Conservation (phyloP, 768 basidiomycete species). For the Paxillus involutus region DNA sequence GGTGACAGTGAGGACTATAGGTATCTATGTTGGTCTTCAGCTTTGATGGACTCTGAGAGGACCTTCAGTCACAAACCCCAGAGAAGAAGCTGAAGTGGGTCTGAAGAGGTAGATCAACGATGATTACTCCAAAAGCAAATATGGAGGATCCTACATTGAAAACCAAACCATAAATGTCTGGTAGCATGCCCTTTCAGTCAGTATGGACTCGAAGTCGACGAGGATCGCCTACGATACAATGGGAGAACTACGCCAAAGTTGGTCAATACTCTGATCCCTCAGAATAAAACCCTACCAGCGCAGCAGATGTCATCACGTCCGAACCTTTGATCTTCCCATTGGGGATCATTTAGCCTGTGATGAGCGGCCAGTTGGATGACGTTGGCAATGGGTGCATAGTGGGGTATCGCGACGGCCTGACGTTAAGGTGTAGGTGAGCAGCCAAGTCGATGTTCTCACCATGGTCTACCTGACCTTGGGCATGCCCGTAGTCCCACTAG, state of each 20-base stretch:
- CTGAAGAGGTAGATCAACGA: slow-evolving; percentile 35
- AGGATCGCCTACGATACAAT: slow-evolving; percentile 50
- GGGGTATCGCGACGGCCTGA: slow-evolving; percentile 62
- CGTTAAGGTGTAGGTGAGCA: background rate
- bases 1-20: slow-evolving; percentile 42
- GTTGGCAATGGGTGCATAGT: slow-evolving; percentile 59
- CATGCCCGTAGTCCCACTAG: slow-evolving; percentile 73
- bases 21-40: slow-evolving; percentile 39
- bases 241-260: slow-evolving; percentile 46
- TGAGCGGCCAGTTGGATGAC: slow-evolving; percentile 60
- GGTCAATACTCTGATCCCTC: background rate
- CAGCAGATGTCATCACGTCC: slow-evolving; percentile 60
- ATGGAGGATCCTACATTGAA: slow-evolving; percentile 44
- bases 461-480: slow-evolving; percentile 52
- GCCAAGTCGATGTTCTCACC: background rate
- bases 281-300: slow-evolving; percentile 42
- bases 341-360: slow-evolving; percentile 45
- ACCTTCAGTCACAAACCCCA: slow-evolving; percentile 41
- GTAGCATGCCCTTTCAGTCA: background rate
- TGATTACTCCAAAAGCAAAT: background rate
- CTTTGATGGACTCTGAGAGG: background rate
- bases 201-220: background rate
- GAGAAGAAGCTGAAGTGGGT: slow-evolving; percentile 55
- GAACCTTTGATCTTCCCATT: slow-evolving; percentile 50
- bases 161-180: slow-evolving; percentile 69